These are phyloP conservation scores for Ophiostoma montium DNA, from an alignment of 2,329 filamentous ascomycete genomes.

Conservation along the genomic window DNA sequence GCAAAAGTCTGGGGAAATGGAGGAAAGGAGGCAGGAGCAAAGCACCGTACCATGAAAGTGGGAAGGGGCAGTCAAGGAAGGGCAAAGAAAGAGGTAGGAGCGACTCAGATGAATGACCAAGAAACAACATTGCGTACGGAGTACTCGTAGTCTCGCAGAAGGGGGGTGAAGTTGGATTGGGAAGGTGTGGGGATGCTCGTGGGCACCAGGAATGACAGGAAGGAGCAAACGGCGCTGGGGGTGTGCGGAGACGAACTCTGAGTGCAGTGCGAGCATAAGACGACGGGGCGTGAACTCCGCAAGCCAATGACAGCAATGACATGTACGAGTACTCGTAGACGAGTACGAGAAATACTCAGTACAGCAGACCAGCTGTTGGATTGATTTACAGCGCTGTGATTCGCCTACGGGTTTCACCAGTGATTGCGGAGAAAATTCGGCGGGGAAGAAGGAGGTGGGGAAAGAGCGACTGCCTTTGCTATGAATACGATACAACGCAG, in stretches of 20 bases:
- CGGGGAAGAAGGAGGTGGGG: background rate
- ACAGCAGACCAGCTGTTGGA: too few relatives aligned
- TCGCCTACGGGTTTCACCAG: background rate
- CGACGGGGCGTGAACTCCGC: too few relatives aligned
- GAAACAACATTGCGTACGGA: constrained; percentile 4
- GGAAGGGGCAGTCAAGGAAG: background rate
- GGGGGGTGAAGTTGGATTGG: constrained; percentile 7
- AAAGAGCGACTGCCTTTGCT: background rate
- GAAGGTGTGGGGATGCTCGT: constrained; percentile 12
- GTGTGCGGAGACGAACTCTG: too few relatives aligned
- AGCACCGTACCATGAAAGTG: background rate
- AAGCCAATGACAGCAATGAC: too few relatives aligned
- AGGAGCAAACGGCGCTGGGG: constrained; percentile 2
- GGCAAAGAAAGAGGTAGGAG: constrained; percentile 1
- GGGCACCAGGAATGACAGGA: constrained; percentile 1
- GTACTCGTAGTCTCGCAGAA: background rate
- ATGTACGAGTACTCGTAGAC: too few relatives aligned
- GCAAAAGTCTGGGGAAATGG: constrained; percentile 7
- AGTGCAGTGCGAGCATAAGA: too few relatives aligned
- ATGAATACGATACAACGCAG: background rate
- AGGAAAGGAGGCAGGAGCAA: background rate
- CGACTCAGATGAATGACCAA: background rate
- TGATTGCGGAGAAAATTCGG: background rate
- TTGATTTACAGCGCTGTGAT: background rate
- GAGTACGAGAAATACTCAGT: too few relatives aligned